A percentile compares a stretch with the other conserved stretches of the same genome.
These are phyloP conservation scores for Eragrostis nindensis DNA, from an alignment of 176 grass and related monocot species.

Conservation along the genomic window DNA sequence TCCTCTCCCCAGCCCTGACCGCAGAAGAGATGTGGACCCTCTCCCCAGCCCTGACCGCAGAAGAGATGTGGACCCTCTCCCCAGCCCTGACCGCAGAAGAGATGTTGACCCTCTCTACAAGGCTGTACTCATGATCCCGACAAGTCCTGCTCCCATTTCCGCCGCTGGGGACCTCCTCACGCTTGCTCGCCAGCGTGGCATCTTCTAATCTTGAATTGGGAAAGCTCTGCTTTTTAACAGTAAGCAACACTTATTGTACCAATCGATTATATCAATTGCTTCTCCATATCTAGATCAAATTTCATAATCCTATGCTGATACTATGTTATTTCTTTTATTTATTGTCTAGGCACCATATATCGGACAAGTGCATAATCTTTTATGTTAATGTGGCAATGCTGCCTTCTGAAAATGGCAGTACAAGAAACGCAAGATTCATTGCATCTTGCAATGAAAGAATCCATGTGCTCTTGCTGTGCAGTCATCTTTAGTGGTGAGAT, in stretches of 20 bases:
- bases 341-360: neutral
- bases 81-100: neutral
- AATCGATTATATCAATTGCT: neutral
- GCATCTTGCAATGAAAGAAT: neutral
- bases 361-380: neutral
- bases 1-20: conserved; percentile 2
- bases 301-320: neutral
- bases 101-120: conserved; percentile 27
- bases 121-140: conserved; percentile 40
- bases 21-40: conserved; percentile 5
- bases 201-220: conserved; percentile 14
- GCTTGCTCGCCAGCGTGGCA: conserved; percentile 28
- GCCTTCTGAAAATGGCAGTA: neutral
- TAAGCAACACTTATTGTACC: neutral
- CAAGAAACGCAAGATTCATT: neutral
- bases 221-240: neutral
- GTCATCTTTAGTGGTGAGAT: neutral
- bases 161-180: neutral
- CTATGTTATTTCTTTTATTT: neutral
- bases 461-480: neutral
- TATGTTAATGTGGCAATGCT: neutral
- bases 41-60: neutral
- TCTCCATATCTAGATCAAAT: neutral
- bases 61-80: conserved; percentile 22
- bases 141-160: neutral